A percentile compares a stretch with the other conserved stretches of the same genome.
Evolutionary conservation across 1,284 basidiomycete species (phyloP).

Genomic region (Ceratobasidium sp.): DNA sequence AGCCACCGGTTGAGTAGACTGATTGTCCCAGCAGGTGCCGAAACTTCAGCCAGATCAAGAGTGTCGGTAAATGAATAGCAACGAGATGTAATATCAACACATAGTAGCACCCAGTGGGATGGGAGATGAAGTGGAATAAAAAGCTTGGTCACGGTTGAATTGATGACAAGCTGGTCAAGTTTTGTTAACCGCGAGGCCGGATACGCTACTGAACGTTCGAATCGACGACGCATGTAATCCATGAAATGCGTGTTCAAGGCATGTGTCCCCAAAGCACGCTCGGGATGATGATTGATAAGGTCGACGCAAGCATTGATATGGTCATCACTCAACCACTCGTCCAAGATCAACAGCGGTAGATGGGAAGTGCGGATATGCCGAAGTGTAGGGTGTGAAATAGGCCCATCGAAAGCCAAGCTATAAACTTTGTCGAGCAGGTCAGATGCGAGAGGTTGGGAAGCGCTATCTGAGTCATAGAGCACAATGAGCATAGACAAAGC

Average conservation of each 20-base stretch:
- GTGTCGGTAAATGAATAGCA: constrained; percentile 10
- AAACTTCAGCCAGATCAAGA: neutral
- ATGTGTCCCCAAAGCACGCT: neutral
- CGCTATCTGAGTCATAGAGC: neutral
- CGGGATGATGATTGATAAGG: constrained; percentile 1
- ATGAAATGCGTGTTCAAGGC: constrained; percentile 10
- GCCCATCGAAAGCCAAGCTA: neutral
- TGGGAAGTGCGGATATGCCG: constrained; percentile 1
- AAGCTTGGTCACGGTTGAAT: neutral
- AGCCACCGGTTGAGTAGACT: no score
- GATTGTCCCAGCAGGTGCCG: neutral
- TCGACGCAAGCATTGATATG: constrained; percentile 3
- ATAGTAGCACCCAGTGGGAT: neutral
- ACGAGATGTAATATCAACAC: neutral
- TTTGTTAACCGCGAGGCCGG: neutral
- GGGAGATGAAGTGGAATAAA: constrained; percentile 7
- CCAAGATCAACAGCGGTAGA: neutral
- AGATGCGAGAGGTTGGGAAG: neutral
- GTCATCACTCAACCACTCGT: constrained; percentile 1
- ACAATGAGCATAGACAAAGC: neutral
- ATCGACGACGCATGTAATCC: neutral
- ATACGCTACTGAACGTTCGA: neutral
- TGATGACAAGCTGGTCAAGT: neutral
- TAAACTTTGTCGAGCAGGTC: neutral
- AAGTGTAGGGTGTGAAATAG: neutral